Conservation (phyloP, 305 asterid genomes). For the Fraxinus albicans region DNA sequence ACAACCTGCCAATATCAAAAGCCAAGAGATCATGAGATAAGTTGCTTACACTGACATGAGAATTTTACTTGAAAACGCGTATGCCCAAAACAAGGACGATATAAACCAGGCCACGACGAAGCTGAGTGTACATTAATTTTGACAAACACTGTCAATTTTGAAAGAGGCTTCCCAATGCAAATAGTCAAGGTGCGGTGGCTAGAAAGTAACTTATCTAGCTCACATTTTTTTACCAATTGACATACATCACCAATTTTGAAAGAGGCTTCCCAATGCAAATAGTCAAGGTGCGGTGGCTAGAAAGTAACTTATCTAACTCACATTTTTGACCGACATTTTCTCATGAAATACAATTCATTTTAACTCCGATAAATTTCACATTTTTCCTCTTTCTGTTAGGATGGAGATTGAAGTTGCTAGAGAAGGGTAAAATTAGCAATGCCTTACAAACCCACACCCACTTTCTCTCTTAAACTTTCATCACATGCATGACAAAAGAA, state of each 20-base stretch:
- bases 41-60: constrained; percentile 6
- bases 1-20: constrained; percentile 58
- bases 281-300: neutral
- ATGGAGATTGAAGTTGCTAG: neutral
- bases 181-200: neutral
- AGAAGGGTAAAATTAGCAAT: neutral
- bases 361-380: neutral
- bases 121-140: neutral
- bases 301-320: neutral
- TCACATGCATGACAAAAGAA: neutral
- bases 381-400: neutral
- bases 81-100: constrained; percentile 13
- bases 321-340: neutral
- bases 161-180: constrained; percentile 1
- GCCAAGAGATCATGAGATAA: constrained; percentile 17
- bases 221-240: neutral
- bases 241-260: neutral
- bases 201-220: neutral
- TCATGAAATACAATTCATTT: neutral
- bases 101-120: neutral
- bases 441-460: neutral
- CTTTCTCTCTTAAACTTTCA: neutral
- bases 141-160: neutral
- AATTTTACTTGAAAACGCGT: neutral
- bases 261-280: constrained; percentile 3